Base-by-base conservation (phyloP, 805 yeast species). In the Wickerhamiella nectarea region DNA sequence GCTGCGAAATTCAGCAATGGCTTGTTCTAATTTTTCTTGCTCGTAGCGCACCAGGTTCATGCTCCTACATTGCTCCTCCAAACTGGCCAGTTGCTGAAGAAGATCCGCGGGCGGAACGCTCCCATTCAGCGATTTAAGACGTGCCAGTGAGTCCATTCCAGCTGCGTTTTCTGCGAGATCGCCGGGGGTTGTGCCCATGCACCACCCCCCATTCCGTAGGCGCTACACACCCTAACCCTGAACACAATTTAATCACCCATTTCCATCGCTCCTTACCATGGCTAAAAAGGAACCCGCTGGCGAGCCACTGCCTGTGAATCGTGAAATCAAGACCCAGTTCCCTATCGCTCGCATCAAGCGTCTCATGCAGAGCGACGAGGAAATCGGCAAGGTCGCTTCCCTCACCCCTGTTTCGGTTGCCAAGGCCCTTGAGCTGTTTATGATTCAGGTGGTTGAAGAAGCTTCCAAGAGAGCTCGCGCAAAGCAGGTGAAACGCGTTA, bases 381-480 rank as follows among this genome's bases (percentile, higher is more conserved):
- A 91, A 50, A 87, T 91, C 36, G 99, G 99, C 2, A 91, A 91
- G 59, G 97, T 91, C 4, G 95, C 98, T 3, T 96, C 87, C 58
- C 96, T 95, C 1, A 93, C 99, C 2, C 99, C 99, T 0, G 81
- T 89, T n/a, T 89, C 89, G 14, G 95, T 91, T 7, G 96, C 97
- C 6, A 74, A 95, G 49, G 95, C 98, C 0, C 68, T 91, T 42
- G 97, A 91, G 64, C 72, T 85, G 48, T 91, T 91, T 59, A 75
- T 91, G 72, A 84, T 94, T 41, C 76, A 91, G 44, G 69, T 91
- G 45, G 94, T 91, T 40, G 87, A 83, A 53, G 85, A 82, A 38
- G 72, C 94, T 17, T 78, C 84, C 41, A 70, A 73, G 34, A 84
- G 81, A 50, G 94, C 96, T 4, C 74, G 77, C 43, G 67, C 67